Percentiles rank a stretch among this genome's conserved stretches.
Conservation (phyloP, 805 yeast species). For the Jamesozyma piceae region DNA sequence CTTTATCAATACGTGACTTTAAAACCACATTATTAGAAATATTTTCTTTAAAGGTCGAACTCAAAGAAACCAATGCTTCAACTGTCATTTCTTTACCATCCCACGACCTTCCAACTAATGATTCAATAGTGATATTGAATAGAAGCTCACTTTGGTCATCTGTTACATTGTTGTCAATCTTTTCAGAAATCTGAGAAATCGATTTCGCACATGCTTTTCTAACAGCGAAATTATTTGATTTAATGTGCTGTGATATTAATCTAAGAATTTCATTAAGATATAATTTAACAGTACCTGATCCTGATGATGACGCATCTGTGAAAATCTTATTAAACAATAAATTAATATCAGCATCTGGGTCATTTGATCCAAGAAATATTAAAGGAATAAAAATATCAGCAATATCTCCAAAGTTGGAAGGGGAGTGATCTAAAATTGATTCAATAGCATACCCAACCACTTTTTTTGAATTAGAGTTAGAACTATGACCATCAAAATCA, state of each 20-base stretch:
- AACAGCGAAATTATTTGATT: conserved; percentile 50
- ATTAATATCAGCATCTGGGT: conserved; percentile 39
- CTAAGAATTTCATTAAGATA: conserved; percentile 60
- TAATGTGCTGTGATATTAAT: conserved; percentile 41
- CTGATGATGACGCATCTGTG: conserved; percentile 72
- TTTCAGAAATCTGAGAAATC: conserved; percentile 47
- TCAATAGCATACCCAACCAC: conserved; percentile 55
- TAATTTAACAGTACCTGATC: conserved; percentile 55
- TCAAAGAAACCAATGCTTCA: conserved; percentile 55
- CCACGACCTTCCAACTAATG: conserved; percentile 77
- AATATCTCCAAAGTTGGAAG: conserved; percentile 54
- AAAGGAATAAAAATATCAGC: conserved; percentile 65
- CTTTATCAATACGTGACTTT: conserved; percentile 33
- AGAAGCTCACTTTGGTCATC: conserved; percentile 31
- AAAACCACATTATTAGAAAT: conserved; percentile 28
- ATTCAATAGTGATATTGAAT: conserved; percentile 45
- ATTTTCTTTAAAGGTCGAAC: conserved; percentile 37
- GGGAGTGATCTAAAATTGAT: conserved; percentile 57
- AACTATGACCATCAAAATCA: conserved; percentile 32
- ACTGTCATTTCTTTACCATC: conserved; percentile 73
- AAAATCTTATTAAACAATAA: conserved; percentile 54
- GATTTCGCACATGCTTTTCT: conserved; percentile 65
- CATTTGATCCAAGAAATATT: conserved; percentile 69
- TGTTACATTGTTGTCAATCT: conserved; percentile 30
- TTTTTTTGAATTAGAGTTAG: conserved; percentile 31